A percentile compares a stretch with the other conserved stretches of the same genome.
phyloP scores from a whole-genome alignment of 2,329 filamentous ascomycete species.

The Ilyonectria mors-panacis region DNA sequence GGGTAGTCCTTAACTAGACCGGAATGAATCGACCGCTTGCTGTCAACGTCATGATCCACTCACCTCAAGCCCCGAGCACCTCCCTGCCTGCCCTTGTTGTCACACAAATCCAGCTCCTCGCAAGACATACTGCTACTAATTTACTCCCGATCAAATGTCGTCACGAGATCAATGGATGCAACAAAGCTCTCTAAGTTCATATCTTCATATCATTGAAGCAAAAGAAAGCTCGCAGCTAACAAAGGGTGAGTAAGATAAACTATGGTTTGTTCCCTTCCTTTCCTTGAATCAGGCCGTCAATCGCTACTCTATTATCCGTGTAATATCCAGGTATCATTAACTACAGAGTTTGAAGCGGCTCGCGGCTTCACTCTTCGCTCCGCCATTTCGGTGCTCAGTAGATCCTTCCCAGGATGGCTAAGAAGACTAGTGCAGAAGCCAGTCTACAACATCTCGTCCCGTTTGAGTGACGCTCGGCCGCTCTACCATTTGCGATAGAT shows the following conservation, averaged over 20 bases:
- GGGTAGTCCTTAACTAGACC: too few species aligned
- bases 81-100: too few species aligned
- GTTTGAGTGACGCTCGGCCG: not conserved
- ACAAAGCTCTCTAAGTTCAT: not conserved
- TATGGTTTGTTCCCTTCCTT: not conserved
- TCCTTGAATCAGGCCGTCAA: not conserved
- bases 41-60: too few species aligned
- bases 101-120: too few species aligned
- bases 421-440: not conserved
- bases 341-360: not conserved
- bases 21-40: too few species aligned
- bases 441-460: not conserved
- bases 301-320: not conserved
- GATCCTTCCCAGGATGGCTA: not conserved
- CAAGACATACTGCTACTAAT: too few species aligned
- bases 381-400: not conserved
- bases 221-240: not conserved
- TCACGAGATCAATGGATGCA: not conserved
- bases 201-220: not conserved
- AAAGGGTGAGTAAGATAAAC: not conserved
- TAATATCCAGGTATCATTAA: slow-evolving; percentile 1
- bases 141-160: not conserved
- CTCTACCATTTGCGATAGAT: not conserved
- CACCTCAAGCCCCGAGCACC: too few species aligned
- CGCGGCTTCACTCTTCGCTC: not conserved